A percentile compares a stretch with the other conserved stretches of the same genome.
Evolutionary conservation across 768 basidiomycete genomes (phyloP).

Genomic region (Fomitopsis serialis): DNA sequence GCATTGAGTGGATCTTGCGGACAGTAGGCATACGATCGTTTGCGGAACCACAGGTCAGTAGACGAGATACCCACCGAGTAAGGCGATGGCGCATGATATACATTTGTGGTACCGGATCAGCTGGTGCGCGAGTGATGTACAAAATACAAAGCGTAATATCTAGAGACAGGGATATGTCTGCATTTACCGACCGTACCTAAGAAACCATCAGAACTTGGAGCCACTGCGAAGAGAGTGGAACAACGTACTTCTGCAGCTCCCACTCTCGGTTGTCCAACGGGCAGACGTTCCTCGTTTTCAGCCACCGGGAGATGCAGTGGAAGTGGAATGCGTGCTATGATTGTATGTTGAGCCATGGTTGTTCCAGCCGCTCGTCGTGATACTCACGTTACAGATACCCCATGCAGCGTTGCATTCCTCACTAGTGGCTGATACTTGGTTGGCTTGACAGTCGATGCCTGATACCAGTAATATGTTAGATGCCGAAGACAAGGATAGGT

Average conservation of each 20-base stretch:
- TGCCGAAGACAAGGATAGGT: not conserved
- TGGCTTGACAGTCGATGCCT: constrained; percentile 99
- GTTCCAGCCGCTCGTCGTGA: not conserved
- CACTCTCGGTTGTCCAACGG: constrained; percentile 94
- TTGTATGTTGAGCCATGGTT: constrained; percentile 2
- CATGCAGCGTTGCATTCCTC: constrained; percentile 98
- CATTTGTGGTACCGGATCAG: too few species aligned
- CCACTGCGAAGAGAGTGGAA: not conserved
- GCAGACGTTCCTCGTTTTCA: constrained; percentile 96
- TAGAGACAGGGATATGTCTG: not conserved
- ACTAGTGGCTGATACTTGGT: constrained; percentile 93
- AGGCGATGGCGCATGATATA: too few species aligned
- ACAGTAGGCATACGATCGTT: too few species aligned
- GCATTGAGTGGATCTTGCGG: too few species aligned
- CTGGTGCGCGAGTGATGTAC: not conserved
- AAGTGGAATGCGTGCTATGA: constrained; percentile 97
- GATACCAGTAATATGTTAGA: not conserved
- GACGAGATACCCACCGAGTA: too few species aligned
- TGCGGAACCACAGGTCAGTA: too few species aligned
- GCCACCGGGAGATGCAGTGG: constrained; percentile 98
- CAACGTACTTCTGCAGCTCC: constrained; percentile 91
- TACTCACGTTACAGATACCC: constrained; percentile 94
- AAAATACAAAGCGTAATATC: not conserved
- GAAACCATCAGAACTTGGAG: not conserved
- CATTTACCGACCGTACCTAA: constrained; percentile 38